Conservation (phyloP, 129 eudicot genomes). For the Scalesia atractyloides region DNA sequence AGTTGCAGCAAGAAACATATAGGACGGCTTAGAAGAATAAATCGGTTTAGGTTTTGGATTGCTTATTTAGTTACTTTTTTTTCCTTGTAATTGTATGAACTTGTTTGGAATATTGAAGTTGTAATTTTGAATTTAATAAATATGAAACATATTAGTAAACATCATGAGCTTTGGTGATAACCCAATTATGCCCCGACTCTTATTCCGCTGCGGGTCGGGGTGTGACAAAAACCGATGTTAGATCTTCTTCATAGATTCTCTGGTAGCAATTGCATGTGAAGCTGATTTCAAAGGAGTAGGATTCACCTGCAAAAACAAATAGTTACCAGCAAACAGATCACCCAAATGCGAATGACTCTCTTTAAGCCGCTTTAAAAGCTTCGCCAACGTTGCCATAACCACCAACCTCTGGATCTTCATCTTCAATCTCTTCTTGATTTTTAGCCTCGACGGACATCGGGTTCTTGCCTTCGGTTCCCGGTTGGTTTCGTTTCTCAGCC, state of each 20-base stretch:
- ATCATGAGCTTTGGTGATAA: too few species aligned
- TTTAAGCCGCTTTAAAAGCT: slow-evolving; percentile 62
- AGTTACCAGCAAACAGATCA: slow-evolving; percentile 87
- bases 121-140: too few species aligned
- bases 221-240: too few species aligned
- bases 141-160: too few species aligned
- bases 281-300: slow-evolving; percentile 57
- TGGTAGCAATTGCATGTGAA: background rate
- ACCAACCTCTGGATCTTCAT: slow-evolving; percentile 60
- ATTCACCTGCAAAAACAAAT: slow-evolving; percentile 78
- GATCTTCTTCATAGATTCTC: background rate
- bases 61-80: too few species aligned
- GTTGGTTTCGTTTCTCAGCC: slow-evolving; percentile 36
- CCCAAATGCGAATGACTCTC: slow-evolving; percentile 79
- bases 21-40: too few species aligned
- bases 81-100: too few species aligned
- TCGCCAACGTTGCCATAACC: slow-evolving; percentile 41
- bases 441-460: slow-evolving; percentile 35
- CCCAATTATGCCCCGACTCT: too few species aligned
- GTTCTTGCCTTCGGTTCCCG: slow-evolving; percentile 28
- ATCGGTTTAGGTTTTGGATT: too few species aligned
- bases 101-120: too few species aligned
- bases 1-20: too few species aligned
- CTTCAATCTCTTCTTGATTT: slow-evolving; percentile 52
- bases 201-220: too few species aligned